A percentile compares a stretch with the other conserved stretches of the same genome.
phyloP scores from a whole-genome alignment of 805 yeast genomes.

The Cyberlindnera bimundalis region DNA sequence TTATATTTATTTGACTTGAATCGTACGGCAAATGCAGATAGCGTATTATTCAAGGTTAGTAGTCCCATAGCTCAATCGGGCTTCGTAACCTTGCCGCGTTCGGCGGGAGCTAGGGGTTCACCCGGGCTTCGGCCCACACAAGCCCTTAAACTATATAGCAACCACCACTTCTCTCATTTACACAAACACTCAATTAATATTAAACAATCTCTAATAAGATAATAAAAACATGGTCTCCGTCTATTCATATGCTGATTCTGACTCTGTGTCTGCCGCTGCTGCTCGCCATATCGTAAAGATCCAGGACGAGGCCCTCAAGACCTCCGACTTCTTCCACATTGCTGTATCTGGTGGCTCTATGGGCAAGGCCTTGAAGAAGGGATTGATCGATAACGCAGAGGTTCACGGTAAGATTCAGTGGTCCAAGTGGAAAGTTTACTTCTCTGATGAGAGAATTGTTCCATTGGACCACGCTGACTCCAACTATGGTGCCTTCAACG shows the following conservation, averaged over 20 bases:
- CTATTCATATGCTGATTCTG: conserved; percentile 44
- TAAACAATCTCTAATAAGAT: no score
- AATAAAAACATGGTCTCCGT: conserved; percentile 32
- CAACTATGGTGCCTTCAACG: conserved; percentile 76
- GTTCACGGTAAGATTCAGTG: conserved; percentile 50
- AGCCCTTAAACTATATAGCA: background rate
- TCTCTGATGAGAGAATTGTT: conserved; percentile 89
- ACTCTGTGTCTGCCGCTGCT: conserved; percentile 60
- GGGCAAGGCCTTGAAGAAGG: conserved; percentile 62
- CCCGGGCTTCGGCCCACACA: conserved; percentile 2
- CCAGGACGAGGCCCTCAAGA: conserved; percentile 57
- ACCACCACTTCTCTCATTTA: no score
- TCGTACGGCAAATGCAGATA: no score
- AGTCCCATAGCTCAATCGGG: background rate
- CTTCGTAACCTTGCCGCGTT: conserved; percentile 2
- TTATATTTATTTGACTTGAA: background rate
- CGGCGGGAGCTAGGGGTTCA: background rate
- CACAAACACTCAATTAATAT: no score
- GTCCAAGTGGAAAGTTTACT: conserved; percentile 76
- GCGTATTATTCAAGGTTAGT: no score
- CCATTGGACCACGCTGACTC: conserved; percentile 80
- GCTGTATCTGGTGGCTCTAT: conserved; percentile 93
- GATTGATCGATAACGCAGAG: conserved; percentile 56
- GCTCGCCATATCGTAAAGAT: conserved; percentile 57
- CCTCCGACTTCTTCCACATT: conserved; percentile 51